Percentiles rank a stretch among this genome's conserved stretches.
Evolutionary conservation across 2,329 filamentous ascomycete species (phyloP).

Genomic region (Aaosphaeria arxii): DNA sequence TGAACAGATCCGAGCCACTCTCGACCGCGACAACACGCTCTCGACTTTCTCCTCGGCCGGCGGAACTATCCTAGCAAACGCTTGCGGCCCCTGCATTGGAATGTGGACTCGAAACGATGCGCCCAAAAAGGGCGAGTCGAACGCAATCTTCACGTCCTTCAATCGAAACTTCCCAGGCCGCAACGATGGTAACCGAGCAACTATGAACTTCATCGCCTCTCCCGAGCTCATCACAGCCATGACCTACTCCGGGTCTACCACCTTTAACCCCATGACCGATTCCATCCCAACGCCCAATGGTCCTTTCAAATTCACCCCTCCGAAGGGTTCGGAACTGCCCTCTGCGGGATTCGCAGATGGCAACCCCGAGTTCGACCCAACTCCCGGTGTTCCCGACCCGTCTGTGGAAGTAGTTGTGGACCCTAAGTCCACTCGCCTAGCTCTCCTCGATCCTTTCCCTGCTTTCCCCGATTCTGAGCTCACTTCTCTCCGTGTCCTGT

Average conservation of each 20-base stretch:
- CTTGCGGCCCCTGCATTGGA: conserved; percentile 88
- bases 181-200: conserved; percentile 93
- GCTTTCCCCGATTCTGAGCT: conserved; percentile 78
- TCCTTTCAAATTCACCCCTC: conserved; percentile 81
- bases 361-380: conserved; percentile 69
- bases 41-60: conserved; percentile 82
- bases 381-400: conserved; percentile 69
- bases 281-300: conserved; percentile 76
- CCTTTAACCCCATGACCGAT: conserved; percentile 95
- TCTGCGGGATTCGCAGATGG: conserved; percentile 78
- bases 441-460: conserved; percentile 84
- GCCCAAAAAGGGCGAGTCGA: conserved; percentile 77
- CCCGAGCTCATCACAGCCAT: conserved; percentile 97
- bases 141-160: conserved; percentile 95
- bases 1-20: conserved; percentile 92
- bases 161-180: conserved; percentile 98
- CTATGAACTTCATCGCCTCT: conserved; percentile 98
- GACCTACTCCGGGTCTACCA: conserved; percentile 86
- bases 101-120: conserved; percentile 94
- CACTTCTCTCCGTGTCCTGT: conserved; percentile 75
- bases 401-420: conserved; percentile 72
- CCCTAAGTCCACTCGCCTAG: conserved; percentile 85
- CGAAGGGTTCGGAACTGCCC: conserved; percentile 58
- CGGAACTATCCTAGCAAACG: conserved; percentile 87
- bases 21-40: conserved; percentile 85